These are phyloP conservation scores for Silene vulgaris DNA, from an alignment of 179 eudicot species.

Conservation along the genomic window DNA sequence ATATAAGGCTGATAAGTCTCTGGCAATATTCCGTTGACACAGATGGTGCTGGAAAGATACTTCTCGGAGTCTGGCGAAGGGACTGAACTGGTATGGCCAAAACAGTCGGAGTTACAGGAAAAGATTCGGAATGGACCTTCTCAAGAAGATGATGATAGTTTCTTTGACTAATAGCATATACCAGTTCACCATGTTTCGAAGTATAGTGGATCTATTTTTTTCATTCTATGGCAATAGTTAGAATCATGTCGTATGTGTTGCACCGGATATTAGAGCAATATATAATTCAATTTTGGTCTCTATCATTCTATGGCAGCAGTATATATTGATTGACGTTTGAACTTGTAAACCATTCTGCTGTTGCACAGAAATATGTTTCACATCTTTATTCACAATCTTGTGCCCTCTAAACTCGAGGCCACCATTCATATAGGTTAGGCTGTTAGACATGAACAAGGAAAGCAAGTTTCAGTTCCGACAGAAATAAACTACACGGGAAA, in stretches of 20 bases:
- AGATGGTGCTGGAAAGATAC: slow-evolving; percentile 80
- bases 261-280: too few relatives aligned
- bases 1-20: background rate
- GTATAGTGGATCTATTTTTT: background rate
- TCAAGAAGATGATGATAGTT: slow-evolving; percentile 31
- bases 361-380: background rate
- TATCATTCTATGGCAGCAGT: too few relatives aligned
- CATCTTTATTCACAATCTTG: background rate
- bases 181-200: background rate
- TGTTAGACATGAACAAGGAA: background rate
- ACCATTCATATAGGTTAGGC: background rate
- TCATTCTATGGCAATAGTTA: background rate
- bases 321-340: too few relatives aligned
- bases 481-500: background rate
- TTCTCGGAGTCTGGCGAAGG: slow-evolving; percentile 49
- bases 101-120: slow-evolving; percentile 60
- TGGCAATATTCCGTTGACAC: slow-evolving; percentile 7
- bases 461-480: background rate
- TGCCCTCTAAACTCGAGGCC: background rate
- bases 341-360: background rate
- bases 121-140: slow-evolving; percentile 59
- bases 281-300: too few relatives aligned
- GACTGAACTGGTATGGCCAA: slow-evolving; percentile 69
- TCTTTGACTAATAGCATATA: background rate
- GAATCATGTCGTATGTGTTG: too few relatives aligned